A percentile compares a stretch with the other conserved stretches of the same genome.
phyloP scores from a whole-genome alignment of 1,284 basidiomycete genomes.

The Marasmius tenuissimus region DNA sequence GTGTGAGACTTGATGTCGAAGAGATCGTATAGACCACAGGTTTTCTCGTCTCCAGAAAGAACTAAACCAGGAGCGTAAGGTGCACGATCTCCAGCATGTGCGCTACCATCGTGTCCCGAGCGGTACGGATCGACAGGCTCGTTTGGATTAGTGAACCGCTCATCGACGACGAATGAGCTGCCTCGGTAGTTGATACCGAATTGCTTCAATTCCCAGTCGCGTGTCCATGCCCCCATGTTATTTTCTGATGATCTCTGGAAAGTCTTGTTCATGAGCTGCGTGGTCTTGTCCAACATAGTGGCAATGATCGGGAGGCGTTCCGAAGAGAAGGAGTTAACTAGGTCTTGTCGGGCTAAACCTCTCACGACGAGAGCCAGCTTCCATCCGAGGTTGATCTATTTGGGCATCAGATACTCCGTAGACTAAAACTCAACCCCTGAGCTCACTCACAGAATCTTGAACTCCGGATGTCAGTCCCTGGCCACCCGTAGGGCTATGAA shows the following conservation, averaged over 20 bases:
- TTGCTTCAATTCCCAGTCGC: conserved; percentile 16
- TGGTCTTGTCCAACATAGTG: conserved; percentile 29
- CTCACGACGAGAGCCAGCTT: conserved; percentile 39
- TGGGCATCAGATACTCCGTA: background rate
- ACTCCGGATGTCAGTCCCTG: conserved; percentile 40
- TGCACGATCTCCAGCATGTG: conserved; percentile 30
- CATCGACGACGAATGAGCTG: conserved; percentile 20
- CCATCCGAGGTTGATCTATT: conserved; percentile 39
- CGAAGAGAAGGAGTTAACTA: conserved; percentile 33
- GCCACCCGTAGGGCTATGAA: conserved; percentile 32
- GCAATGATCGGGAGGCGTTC: conserved; percentile 41
- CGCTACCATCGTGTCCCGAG: conserved; percentile 9
- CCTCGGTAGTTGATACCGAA: conserved; percentile 34
- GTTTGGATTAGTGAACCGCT: conserved; percentile 3
- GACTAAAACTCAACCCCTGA: background rate
- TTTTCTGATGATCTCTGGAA: background rate
- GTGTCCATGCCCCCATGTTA: background rate
- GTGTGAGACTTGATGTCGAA: conserved; percentile 12
- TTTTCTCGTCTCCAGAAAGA: conserved; percentile 1
- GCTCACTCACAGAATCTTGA: conserved; percentile 35
- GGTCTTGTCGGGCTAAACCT: conserved; percentile 24
- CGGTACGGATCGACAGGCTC: conserved; percentile 19
- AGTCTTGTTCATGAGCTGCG: conserved; percentile 16
- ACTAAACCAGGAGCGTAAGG: conserved; percentile 29
- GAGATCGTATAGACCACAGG: conserved; percentile 11